A percentile compares a stretch with the other conserved stretches of the same genome.
Conservation (phyloP, 176 grass and related monocot species). For the Tuctoria greenei region DNA sequence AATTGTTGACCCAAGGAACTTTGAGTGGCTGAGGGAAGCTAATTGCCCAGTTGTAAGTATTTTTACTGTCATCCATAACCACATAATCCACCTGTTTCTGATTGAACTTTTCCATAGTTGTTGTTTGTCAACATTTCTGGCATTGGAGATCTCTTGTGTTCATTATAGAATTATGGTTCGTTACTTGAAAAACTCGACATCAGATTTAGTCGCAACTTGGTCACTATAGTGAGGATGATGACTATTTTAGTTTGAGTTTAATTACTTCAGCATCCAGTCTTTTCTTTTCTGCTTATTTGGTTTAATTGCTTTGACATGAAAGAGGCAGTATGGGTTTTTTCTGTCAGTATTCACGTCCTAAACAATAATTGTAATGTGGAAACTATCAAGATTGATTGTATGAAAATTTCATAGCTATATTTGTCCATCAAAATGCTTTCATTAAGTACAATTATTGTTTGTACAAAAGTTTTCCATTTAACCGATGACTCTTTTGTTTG, state of each 20-base stretch:
- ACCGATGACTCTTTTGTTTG: conserved; percentile 4
- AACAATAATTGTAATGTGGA: too few relatives aligned
- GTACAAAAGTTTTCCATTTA: neutral
- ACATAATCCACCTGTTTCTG: conserved; percentile 30
- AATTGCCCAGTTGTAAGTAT: conserved; percentile 94
- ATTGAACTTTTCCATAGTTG: conserved; percentile 1
- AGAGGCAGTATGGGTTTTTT: too few relatives aligned
- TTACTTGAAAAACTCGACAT: neutral
- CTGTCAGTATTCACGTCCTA: neutral
- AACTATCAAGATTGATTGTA: neutral
- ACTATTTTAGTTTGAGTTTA: neutral
- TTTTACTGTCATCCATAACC: conserved; percentile 21
- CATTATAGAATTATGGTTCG: neutral
- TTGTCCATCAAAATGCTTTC: neutral
- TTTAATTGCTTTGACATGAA: neutral
- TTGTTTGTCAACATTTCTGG: conserved; percentile 2
- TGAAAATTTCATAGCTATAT: neutral
- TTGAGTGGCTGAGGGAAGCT: conserved; percentile 94
- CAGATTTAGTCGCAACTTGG: neutral
- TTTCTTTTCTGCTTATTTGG: neutral
- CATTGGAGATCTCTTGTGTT: neutral
- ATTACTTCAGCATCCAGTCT: conserved; percentile 6
- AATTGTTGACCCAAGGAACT: conserved; percentile 93
- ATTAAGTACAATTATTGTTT: neutral
- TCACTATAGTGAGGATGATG: neutral